These are phyloP conservation scores for Crassisporium funariophilum DNA, from an alignment of 768 basidiomycete genomes.

Conservation along the genomic window DNA sequence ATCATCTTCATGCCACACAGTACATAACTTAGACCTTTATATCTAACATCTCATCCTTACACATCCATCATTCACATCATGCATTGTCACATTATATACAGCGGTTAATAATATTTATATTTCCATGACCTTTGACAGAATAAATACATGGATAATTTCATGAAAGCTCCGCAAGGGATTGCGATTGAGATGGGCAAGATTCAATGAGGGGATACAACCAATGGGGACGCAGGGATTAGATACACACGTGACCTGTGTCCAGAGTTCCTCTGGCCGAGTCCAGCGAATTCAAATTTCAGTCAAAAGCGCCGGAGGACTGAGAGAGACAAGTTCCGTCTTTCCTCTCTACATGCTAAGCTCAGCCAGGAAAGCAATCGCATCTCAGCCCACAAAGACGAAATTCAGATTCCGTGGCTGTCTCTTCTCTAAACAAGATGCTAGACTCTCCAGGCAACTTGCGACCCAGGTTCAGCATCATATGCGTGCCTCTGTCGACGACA, in stretches of 20 bases:
- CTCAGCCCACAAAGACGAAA: slow-evolving; percentile 30
- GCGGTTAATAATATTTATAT: slow-evolving; percentile 17
- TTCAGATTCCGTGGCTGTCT: slow-evolving; percentile 49
- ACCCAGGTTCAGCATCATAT: slow-evolving; percentile 47
- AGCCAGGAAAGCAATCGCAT: slow-evolving; percentile 44
- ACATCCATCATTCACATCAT: slow-evolving; percentile 21
- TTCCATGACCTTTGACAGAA: slow-evolving; percentile 5
- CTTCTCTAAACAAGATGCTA: slow-evolving; percentile 29
- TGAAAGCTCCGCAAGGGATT: no score
- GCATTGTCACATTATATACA: slow-evolving; percentile 17
- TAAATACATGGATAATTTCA: no score
- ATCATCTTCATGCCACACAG: no score
- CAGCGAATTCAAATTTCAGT: no score
- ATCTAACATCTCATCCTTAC: slow-evolving; percentile 12
- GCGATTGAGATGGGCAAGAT: no score
- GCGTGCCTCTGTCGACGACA: slow-evolving; percentile 67
- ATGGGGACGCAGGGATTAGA: no score
- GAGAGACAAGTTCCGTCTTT: neutral
- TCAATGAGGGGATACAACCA: no score
- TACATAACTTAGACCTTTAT: slow-evolving; percentile 24
- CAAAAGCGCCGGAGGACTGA: neutral
- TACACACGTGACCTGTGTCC: no score
- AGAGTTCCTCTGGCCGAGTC: no score
- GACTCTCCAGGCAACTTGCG: slow-evolving; percentile 29
- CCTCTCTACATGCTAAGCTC: slow-evolving; percentile 44